Percentiles rank a stretch among this genome's conserved stretches.
These are phyloP conservation scores for Tylopilus balloui DNA, from an alignment of 768 basidiomycete species.

Conservation along the genomic window DNA sequence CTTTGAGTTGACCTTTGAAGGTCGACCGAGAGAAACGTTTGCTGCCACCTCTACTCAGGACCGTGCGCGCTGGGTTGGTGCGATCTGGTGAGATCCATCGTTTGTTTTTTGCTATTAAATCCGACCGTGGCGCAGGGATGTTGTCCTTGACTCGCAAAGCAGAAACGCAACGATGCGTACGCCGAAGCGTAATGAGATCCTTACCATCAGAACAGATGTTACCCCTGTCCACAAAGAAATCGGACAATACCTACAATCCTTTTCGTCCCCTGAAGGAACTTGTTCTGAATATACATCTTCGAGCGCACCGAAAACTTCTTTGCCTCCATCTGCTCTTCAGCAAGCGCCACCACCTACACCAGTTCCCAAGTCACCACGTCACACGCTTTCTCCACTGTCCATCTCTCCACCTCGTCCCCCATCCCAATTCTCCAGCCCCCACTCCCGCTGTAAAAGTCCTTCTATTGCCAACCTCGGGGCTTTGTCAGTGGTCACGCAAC, in stretches of 20 bases:
- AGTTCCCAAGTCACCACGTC: constrained; percentile 24
- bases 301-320: constrained; percentile 15
- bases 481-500: constrained; percentile 61
- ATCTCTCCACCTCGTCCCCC: constrained; percentile 24
- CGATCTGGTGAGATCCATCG: constrained; percentile 53
- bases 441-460: constrained; percentile 41
- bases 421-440: constrained; percentile 24
- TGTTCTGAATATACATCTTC: constrained; percentile 28
- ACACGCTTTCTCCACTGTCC: constrained; percentile 16
- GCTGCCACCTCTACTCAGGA: constrained; percentile 57
- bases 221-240: background rate
- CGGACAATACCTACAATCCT: constrained; percentile 1
- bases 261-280: constrained; percentile 16
- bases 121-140: constrained; percentile 45
- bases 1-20: constrained; percentile 64
- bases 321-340: background rate
- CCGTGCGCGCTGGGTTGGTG: constrained; percentile 69
- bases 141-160: constrained; percentile 43
- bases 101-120: background rate
- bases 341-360: constrained; percentile 23
- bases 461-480: constrained; percentile 60
- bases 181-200: background rate
- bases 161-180: constrained; percentile 3
- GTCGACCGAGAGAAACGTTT: constrained; percentile 51
- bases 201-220: constrained; percentile 19